Evolutionary conservation across 2,329 filamentous ascomycete genomes (phyloP).

Genomic region (Cercospora berteroae): DNA sequence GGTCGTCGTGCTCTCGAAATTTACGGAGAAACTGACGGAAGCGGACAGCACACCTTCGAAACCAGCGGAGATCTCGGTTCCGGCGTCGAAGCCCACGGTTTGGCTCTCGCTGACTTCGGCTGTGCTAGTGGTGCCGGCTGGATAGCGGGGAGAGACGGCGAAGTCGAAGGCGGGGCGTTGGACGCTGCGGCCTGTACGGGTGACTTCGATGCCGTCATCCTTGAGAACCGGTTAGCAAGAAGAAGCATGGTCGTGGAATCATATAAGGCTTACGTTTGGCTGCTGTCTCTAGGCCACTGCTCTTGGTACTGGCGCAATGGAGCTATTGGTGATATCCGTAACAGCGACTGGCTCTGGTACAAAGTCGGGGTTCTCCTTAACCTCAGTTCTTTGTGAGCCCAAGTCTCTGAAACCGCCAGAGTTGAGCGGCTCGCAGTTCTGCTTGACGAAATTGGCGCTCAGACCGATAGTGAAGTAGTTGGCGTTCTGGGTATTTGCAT

Average conservation of each 20-base stretch:
- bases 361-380: not conserved
- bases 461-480: not conserved
- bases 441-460: not conserved
- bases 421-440: not conserved
- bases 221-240: not conserved
- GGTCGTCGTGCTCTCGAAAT: not conserved
- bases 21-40: not conserved
- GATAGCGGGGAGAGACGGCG: not conserved
- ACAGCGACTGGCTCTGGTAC: not conserved
- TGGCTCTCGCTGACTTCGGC: not conserved
- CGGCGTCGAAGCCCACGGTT: not conserved
- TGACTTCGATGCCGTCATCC: not conserved
- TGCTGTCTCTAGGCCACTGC: not conserved
- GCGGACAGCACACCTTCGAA: not conserved
- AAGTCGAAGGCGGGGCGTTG: not conserved
- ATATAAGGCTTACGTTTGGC: not conserved
- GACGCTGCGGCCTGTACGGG: not conserved
- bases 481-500: not conserved
- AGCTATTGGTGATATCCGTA: not conserved
- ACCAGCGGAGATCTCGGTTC: not conserved
- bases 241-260: too few relatives aligned
- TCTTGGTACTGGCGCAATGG: not conserved
- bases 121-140: not conserved
- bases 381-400: not conserved
- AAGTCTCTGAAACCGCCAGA: not conserved